Percentiles rank a stretch among this genome's conserved stretches.
phyloP scores from a whole-genome alignment of 1,284 basidiomycete species.

The Vanrija sp. region DNA sequence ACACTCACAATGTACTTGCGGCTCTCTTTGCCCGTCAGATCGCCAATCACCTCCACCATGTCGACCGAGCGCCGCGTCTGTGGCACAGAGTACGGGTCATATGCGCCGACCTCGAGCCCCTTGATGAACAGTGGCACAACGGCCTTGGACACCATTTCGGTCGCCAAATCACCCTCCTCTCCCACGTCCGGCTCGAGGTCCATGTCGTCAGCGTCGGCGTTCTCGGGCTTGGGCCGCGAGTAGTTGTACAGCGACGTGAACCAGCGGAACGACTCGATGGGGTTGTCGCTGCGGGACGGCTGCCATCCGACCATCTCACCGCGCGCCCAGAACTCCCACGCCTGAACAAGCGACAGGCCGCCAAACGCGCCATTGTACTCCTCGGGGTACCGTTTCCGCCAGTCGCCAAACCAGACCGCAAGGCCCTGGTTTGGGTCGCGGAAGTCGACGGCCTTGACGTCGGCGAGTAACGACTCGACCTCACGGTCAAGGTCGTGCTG shows the following conservation, averaged over 20 bases:
- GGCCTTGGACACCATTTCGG: slow-evolving; percentile 78
- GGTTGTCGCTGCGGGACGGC: slow-evolving; percentile 59
- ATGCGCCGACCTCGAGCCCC: slow-evolving; percentile 65
- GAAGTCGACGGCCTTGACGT: slow-evolving; percentile 85
- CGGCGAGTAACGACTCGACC: slow-evolving; percentile 60
- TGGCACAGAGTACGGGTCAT: slow-evolving; percentile 74
- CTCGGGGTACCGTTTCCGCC: slow-evolving; percentile 72
- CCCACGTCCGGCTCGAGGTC: slow-evolving; percentile 60
- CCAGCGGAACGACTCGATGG: slow-evolving; percentile 78
- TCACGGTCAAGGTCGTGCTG: slow-evolving; percentile 57
- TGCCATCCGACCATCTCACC: slow-evolving; percentile 85
- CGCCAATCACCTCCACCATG: slow-evolving; percentile 74
- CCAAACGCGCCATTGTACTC: slow-evolving; percentile 86
- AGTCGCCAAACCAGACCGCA: slow-evolving; percentile 67
- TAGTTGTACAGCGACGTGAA: slow-evolving; percentile 73
- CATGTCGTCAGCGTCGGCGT: slow-evolving; percentile 39
- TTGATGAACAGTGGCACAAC: slow-evolving; percentile 72
- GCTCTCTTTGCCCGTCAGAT: slow-evolving; percentile 64
- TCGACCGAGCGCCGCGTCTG: slow-evolving; percentile 66
- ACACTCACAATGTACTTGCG: slow-evolving; percentile 62
- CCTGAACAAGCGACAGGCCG: slow-evolving; percentile 78
- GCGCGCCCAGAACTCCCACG: slow-evolving; percentile 94
- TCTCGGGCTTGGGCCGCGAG: slow-evolving; percentile 55
- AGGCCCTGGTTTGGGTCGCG: slow-evolving; percentile 72
- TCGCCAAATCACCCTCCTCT: slow-evolving; percentile 80